phyloP scores from a whole-genome alignment of 495 filamentous ascomycete species.

The Penicillium daleae region DNA sequence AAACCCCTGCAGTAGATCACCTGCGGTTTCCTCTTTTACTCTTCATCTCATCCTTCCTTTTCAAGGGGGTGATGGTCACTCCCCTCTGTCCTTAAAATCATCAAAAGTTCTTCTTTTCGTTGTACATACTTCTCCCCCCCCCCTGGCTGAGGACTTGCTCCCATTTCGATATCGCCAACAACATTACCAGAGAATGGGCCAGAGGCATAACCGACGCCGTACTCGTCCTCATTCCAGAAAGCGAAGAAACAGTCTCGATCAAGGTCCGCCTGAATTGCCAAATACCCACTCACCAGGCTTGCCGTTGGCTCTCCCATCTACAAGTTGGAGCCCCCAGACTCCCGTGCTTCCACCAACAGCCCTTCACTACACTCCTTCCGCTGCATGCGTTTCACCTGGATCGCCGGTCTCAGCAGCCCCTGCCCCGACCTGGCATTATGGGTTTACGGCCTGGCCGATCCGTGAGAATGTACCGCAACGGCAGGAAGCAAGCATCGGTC shows the following conservation, averaged over 20 bases:
- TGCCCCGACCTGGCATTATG: slow-evolving; percentile 50
- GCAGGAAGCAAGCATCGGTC: slow-evolving; percentile 17
- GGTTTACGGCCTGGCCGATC: slow-evolving; percentile 44
- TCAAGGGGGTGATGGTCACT: slow-evolving; percentile 50
- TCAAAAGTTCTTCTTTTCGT: slow-evolving; percentile 21
- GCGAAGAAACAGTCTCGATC: slow-evolving; percentile 21
- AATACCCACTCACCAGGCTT: slow-evolving; percentile 7
- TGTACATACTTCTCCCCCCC: slow-evolving; percentile 10
- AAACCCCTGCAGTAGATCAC: slow-evolving; percentile 23
- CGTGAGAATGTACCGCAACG: slow-evolving; percentile 32
- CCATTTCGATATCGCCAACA: background rate
- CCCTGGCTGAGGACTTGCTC: slow-evolving; percentile 13
- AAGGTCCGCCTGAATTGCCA: slow-evolving; percentile 6
- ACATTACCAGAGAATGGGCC: slow-evolving; percentile 43
- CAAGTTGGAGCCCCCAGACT: slow-evolving; percentile 20
- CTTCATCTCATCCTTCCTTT: slow-evolving; percentile 48
- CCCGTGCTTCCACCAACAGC: slow-evolving; percentile 11
- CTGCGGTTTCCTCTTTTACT: slow-evolving; percentile 26
- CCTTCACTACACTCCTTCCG: slow-evolving; percentile 17
- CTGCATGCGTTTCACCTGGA: slow-evolving; percentile 27
- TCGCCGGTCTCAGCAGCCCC: slow-evolving; percentile 25
- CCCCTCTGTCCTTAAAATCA: slow-evolving; percentile 30
- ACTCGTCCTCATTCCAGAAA: slow-evolving; percentile 49
- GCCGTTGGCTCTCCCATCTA: slow-evolving; percentile 16
- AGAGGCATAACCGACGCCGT: slow-evolving; percentile 53